A percentile compares a stretch with the other conserved stretches of the same genome.
These are phyloP conservation scores for Acacia crassicarpa DNA, from an alignment of 306 rosid genomes.

Conservation along the genomic window DNA sequence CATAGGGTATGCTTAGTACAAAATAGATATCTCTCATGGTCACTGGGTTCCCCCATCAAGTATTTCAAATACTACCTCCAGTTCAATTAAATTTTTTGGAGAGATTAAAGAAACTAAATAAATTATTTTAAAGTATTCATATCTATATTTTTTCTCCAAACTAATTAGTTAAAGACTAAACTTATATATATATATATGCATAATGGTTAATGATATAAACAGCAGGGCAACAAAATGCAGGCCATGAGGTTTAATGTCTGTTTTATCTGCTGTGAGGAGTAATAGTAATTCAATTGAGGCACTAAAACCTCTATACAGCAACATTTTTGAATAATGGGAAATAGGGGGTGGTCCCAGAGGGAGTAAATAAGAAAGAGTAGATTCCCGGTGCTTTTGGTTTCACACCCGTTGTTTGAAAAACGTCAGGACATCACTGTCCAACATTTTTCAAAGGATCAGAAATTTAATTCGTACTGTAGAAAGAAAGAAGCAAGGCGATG, in stretches of 20 bases:
- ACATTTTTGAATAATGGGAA: not conserved
- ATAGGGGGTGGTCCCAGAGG: not conserved
- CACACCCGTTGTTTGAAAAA: not conserved
- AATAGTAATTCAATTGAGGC: not conserved
- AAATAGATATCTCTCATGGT: not conserved
- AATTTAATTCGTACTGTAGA: not conserved
- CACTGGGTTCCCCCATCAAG: too few relatives aligned
- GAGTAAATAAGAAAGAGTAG: not conserved
- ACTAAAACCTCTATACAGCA: not conserved
- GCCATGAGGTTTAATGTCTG: too few relatives aligned
- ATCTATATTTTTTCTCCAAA: too few relatives aligned
- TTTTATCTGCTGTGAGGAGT: not conserved
- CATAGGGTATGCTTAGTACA: not conserved
- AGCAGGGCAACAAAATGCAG: too few relatives aligned
- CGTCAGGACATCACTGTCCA: not conserved
- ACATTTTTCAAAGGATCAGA: not conserved
- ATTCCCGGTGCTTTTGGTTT: not conserved
- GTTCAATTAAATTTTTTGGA: too few relatives aligned
- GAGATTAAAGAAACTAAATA: too few relatives aligned
- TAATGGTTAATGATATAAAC: not conserved
- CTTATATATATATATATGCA: not conserved
- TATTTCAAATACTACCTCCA: too few relatives aligned
- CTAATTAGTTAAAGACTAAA: too few relatives aligned
- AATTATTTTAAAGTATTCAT: too few relatives aligned
- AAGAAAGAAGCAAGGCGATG: not conserved